Conservation (phyloP, 2,329 filamentous ascomycete species). For the Coleophoma cylindrospora region DNA sequence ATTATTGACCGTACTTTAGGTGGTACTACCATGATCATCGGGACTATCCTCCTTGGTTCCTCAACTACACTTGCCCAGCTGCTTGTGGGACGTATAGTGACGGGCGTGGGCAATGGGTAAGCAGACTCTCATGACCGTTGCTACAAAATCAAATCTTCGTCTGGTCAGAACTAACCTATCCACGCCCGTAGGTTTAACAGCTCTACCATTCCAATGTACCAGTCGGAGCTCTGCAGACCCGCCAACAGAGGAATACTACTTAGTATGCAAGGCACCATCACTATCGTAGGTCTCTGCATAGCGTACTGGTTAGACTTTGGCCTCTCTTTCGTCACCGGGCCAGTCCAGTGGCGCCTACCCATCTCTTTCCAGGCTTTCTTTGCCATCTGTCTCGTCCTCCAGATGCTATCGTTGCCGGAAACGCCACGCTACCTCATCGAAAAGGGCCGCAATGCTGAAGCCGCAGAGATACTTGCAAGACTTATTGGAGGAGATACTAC, state of each 20-base stretch:
- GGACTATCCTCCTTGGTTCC: conserved; percentile 34
- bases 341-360: conserved; percentile 37
- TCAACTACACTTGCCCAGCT: conserved; percentile 35
- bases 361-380: conserved; percentile 36
- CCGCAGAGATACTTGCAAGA: conserved; percentile 20
- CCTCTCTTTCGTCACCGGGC: conserved; percentile 26
- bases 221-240: conserved; percentile 15
- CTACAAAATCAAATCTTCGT: too few relatives aligned
- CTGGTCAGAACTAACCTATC: too few relatives aligned
- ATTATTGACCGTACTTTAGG: conserved; percentile 16
- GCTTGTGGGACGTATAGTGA: conserved; percentile 39
- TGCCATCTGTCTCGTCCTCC: conserved; percentile 30
- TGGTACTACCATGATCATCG: conserved; percentile 36
- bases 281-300: conserved; percentile 40
- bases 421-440: conserved; percentile 31
- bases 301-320: conserved; percentile 37
- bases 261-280: conserved; percentile 38
- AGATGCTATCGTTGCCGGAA: conserved; percentile 31
- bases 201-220: conserved; percentile 31
- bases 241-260: conserved; percentile 39
- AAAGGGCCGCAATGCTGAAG: conserved; percentile 27
- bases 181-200: conserved; percentile 27
- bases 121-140: neutral
- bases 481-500: conserved; percentile 15
- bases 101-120: conserved; percentile 32